Percentiles rank a stretch among this genome's conserved stretches.
Conservation (phyloP, 352 stramenopile genomes). For the Phytophthora vignae region DNA sequence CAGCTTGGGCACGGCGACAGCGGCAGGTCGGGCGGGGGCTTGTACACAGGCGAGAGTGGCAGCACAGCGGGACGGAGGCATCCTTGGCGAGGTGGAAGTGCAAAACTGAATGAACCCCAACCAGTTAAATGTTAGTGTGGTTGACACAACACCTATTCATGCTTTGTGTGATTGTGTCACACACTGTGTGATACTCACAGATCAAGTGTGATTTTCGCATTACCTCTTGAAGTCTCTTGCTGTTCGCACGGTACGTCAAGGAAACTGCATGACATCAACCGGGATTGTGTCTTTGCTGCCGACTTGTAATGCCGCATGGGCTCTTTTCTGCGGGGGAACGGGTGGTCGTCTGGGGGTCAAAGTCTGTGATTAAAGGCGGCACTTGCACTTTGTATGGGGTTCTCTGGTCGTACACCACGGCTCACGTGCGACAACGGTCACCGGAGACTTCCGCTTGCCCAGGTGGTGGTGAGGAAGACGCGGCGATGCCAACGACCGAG, state of each 20-base stretch:
- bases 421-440: slow-evolving; percentile 20
- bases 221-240: slow-evolving; percentile 15
- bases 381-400: not conserved
- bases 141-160: no score
- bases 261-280: slow-evolving; percentile 21
- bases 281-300: slow-evolving; percentile 21
- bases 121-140: not conserved
- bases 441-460: slow-evolving; percentile 10
- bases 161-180: not conserved
- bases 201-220: not conserved
- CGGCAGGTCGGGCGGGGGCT: no score
- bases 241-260: slow-evolving; percentile 14
- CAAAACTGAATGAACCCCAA: not conserved
- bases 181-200: not conserved
- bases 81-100: not conserved
- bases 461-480: slow-evolving; percentile 28
- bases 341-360: slow-evolving; percentile 1
- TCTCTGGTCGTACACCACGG: not conserved
- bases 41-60: no score
- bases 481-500: not conserved
- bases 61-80: no score
- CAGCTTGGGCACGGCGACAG: no score
- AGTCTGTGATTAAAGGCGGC: slow-evolving; percentile 7
- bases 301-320: not conserved
- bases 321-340: slow-evolving; percentile 14